Evolutionary conservation across 768 basidiomycete species (phyloP), one percentile per base, ranked within the genome.

Genomic region (Boletus subcaerulescens): DNA sequence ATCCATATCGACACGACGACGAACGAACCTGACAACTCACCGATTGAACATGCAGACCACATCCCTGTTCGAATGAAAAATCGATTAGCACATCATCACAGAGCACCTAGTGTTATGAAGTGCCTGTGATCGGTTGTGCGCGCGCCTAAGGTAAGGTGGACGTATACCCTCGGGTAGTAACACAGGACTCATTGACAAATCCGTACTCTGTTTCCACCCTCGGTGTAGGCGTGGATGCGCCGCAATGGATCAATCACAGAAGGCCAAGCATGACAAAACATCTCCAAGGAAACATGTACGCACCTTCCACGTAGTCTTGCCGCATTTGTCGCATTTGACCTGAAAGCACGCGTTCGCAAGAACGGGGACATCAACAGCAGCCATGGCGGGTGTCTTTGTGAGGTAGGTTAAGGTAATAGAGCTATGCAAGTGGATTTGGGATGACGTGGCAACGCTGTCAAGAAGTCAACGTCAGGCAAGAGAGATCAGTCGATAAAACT

Each of bases 221-320:
- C 53, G 47, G 48, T 55, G 26, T 43, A 52, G 24, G 49, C 42
- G 56, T 58, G 54, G 54, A 62, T 61, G 59, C 41, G 42, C 53
- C 61, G 39, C 64, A 35, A 62, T 50, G 57, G 58, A 66, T 57
- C 49, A 10, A 29, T 29, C 29, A 29, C 48, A 51, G 58, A 55
- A 58, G 55, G 53, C 51, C 60, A 47, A 45, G 45, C 9, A 39
- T 53, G 45, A 56, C 58, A 57, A 52, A 38, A 48, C 52, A 62
- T 67, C 63, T 45, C 56, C 64, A 73, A 65, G 61, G 60, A 46
- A 63, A 63, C 60, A 64, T 45, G 56, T 51, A 70, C 79, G 64
- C 66, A 88, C 88, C 74, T 66, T 75, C 89, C 88, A 90, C 18
- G 84, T 89, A 24, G 73, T 82, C 77, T 89, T 89, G 47, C 78